A percentile compares a stretch with the other conserved stretches of the same genome.
Conservation (phyloP, 768 basidiomycete species). For the Harrya chromipes region DNA sequence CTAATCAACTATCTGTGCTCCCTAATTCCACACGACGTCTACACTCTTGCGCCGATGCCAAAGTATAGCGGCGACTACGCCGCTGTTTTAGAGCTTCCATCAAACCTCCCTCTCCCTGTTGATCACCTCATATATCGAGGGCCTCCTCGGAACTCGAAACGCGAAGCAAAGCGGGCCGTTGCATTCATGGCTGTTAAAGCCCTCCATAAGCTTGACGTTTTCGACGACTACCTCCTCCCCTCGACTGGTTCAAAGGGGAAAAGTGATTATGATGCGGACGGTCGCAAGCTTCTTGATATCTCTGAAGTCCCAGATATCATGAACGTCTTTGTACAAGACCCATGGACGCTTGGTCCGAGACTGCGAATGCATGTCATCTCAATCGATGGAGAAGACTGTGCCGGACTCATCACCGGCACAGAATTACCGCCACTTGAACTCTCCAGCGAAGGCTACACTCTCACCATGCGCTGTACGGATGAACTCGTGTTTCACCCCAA, state of each 20-base stretch:
- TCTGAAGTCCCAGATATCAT: conserved; percentile 50
- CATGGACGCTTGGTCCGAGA: conserved; percentile 55
- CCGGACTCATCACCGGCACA: conserved; percentile 69
- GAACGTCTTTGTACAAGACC: conserved; percentile 60
- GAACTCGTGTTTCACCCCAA: conserved; percentile 46
- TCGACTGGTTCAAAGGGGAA: conserved; percentile 49
- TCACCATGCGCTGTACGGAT: conserved; percentile 44
- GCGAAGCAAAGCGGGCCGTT: conserved; percentile 78
- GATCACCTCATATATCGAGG: conserved; percentile 57
- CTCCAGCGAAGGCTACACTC: conserved; percentile 28
- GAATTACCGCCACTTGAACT: conserved; percentile 48
- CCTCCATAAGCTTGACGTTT: conserved; percentile 67
- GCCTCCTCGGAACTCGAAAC: conserved; percentile 61
- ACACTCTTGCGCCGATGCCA: conserved; percentile 59
- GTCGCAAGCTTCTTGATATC: conserved; percentile 40
- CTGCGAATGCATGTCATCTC: conserved; percentile 64
- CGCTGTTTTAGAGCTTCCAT: conserved; percentile 60
- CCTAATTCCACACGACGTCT: conserved; percentile 69
- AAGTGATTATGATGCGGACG: conserved; percentile 54
- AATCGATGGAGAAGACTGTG: conserved; percentile 46
- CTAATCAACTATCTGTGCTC: conserved; percentile 76
- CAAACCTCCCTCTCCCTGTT: conserved; percentile 56
- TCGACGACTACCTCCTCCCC: conserved; percentile 82
- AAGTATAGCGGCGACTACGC: conserved; percentile 60
- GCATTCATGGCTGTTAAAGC: conserved; percentile 75